Percentiles rank a stretch among this genome's conserved stretches.
phyloP scores from a whole-genome alignment of 225 moss, liverwort and hornwort genomes.

The Polytrichum commune region DNA sequence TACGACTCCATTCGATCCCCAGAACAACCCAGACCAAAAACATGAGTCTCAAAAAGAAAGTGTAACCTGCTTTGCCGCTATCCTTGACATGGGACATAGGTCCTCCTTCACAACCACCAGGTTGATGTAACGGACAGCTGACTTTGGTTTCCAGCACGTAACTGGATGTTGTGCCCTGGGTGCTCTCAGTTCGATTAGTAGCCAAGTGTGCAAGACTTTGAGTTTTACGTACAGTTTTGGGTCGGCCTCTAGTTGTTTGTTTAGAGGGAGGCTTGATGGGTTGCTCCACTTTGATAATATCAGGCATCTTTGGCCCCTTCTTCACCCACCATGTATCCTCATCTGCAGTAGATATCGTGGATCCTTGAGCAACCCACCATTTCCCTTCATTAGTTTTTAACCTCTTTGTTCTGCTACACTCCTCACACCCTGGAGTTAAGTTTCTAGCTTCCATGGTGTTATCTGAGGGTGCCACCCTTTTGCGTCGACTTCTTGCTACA shows the following conservation, averaged over 20 bases:
- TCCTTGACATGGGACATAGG: constrained; percentile 51
- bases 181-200: constrained; percentile 74
- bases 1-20: too few species aligned
- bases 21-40: not conserved
- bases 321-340: constrained; percentile 92
- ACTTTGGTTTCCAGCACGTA: constrained; percentile 67
- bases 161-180: constrained; percentile 73
- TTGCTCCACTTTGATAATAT: constrained; percentile 73
- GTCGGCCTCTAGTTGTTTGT: constrained; percentile 84
- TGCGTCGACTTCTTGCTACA: constrained; percentile 32
- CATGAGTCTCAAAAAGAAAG: not conserved
- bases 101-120: constrained; percentile 41
- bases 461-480: constrained; percentile 46
- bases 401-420: constrained; percentile 76
- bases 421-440: constrained; percentile 87
- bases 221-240: constrained; percentile 84
- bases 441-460: constrained; percentile 52
- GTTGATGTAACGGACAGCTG: constrained; percentile 71
- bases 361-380: constrained; percentile 56
- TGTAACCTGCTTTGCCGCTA: constrained; percentile 40
- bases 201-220: constrained; percentile 90
- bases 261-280: constrained; percentile 72
- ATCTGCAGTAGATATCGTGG: constrained; percentile 49
- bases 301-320: constrained; percentile 71
- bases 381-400: constrained; percentile 72